These are phyloP conservation scores for Coemansia sp. DNA, from an alignment of 192 early-diverging fungal genomes.

Conservation along the genomic window DNA sequence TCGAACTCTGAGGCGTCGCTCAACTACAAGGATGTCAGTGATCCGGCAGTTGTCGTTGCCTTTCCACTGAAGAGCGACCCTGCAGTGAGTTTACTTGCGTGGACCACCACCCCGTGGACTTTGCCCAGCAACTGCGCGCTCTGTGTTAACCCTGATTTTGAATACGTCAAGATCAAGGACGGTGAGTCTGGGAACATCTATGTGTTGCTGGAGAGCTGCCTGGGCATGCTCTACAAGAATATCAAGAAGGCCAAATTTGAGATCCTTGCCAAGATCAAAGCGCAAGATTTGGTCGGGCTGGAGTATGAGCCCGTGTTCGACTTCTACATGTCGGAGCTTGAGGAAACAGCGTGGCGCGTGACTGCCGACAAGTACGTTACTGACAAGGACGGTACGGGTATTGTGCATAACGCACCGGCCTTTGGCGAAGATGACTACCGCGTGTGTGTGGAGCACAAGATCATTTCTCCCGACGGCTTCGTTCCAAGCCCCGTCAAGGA, in stretches of 20 bases:
- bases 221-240: constrained; percentile 91
- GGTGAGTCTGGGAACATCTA: constrained; percentile 78
- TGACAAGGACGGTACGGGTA: constrained; percentile 91
- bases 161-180: constrained; percentile 95
- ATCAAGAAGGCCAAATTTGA: constrained; percentile 92
- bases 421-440: constrained; percentile 99
- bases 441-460: constrained; percentile 75
- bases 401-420: constrained; percentile 95
- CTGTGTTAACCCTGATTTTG: constrained; percentile 88
- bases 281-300: constrained; percentile 75
- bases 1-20: constrained; percentile 96
- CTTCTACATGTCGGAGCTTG: constrained; percentile 72
- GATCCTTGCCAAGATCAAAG: constrained; percentile 75
- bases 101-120: constrained; percentile 99
- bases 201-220: constrained; percentile 81
- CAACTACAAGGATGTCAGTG: constrained; percentile 97
- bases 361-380: constrained; percentile 91
- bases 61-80: constrained; percentile 90
- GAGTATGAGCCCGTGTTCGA: constrained; percentile 91
- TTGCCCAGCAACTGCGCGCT: constrained; percentile 94
- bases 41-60: constrained; percentile 89
- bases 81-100: constrained; percentile 78
- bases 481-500: constrained; percentile 92
- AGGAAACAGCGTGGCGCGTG: constrained; percentile 81
- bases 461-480: constrained; percentile 80